These are phyloP conservation scores for Castanea mollissima DNA, from an alignment of 306 rosid genomes.

Conservation along the genomic window DNA sequence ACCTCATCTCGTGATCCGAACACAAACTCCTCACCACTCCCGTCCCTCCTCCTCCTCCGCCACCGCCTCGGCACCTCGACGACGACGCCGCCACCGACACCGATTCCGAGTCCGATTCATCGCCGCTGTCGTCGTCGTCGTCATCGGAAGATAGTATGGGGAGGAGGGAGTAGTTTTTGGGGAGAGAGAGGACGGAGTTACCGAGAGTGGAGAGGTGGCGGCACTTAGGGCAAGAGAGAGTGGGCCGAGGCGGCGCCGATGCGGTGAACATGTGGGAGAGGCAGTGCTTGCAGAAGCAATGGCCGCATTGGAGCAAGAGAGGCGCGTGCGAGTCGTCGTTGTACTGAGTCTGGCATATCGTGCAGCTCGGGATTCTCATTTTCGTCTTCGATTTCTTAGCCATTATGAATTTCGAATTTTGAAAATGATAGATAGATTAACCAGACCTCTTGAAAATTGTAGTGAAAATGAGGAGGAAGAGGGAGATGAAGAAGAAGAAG, in stretches of 20 bases:
- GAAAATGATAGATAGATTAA: no score
- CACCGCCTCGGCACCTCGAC: conserved; percentile 43
- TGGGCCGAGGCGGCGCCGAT: conserved; percentile 45
- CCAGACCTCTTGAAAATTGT: not conserved
- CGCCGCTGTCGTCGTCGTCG: conserved; percentile 30
- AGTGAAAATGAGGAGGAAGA: not conserved
- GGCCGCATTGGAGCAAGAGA: conserved; percentile 95
- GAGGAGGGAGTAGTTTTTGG: conserved; percentile 86
- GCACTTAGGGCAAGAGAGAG: conserved; percentile 82
- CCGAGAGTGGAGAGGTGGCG: conserved; percentile 88
- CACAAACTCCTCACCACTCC: conserved; percentile 75
- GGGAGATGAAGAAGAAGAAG: not conserved
- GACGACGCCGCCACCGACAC: conserved; percentile 40
- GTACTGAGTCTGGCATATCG: conserved; percentile 90
- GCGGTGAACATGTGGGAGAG: conserved; percentile 76
- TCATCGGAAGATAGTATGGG: conserved; percentile 62
- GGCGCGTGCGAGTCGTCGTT: conserved; percentile 95
- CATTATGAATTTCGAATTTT: not conserved
- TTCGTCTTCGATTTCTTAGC: not conserved
- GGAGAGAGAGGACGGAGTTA: conserved; percentile 79
- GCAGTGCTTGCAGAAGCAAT: conserved; percentile 88
- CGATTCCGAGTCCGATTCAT: conserved; percentile 36
- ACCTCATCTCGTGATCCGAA: conserved; percentile 67
- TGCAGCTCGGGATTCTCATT: conserved; percentile 85
- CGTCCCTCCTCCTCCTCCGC: conserved; percentile 50